Evolutionary conservation across 2,329 filamentous ascomycete species (phyloP), one percentile per base, ranked within the genome.

Genomic region (Cladosporium oxysporum): DNA sequence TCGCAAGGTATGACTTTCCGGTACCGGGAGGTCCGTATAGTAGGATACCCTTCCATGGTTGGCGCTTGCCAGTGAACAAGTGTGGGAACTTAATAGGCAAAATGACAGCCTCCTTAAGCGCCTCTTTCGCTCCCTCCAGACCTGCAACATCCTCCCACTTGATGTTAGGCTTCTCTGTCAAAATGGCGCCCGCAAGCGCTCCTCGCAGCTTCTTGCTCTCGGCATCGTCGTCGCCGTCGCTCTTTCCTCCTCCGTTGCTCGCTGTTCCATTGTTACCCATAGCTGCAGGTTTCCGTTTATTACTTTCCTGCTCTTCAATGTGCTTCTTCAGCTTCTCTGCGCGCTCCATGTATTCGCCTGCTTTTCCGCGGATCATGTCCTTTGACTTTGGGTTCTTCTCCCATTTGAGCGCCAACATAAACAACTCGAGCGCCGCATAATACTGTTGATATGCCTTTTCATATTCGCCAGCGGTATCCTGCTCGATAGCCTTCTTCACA

Each of bases 381-480:
- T 98, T 98, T 70, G 92, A 93, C 74, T 93, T 94, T 69, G 91
- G 89, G 82, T 97, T 98, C 87, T 98, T 99, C 83, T 99, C 95
- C 94, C 94, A 99, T 84, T 99, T 99, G 67, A 99, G 86, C 37
- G 95, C 95, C 68, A 98, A 91, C 91, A 99, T 97, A 84, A 98
- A 99, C 66, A 98, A 88, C 81, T 99, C 94, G 73, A 99, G 91
- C 61, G 94, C 90, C 72, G 92, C 90, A 83, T 97, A 97, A 87
- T 99, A 99, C 69, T 91, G 86, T 77, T 97, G 91, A 79, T 98
- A 98, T 65, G 95, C 95, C 80, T 96, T 94, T 75, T 97, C 93
- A 81, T 99, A 99, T 78, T 98, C 92, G 77, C 92, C 93, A 55
- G 91, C 91, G 71, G 94, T 96, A 83, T 99, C 95, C 74, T 91